Conservation (phyloP, 169 alveolate species). For the Plasmodium coatneyi region DNA sequence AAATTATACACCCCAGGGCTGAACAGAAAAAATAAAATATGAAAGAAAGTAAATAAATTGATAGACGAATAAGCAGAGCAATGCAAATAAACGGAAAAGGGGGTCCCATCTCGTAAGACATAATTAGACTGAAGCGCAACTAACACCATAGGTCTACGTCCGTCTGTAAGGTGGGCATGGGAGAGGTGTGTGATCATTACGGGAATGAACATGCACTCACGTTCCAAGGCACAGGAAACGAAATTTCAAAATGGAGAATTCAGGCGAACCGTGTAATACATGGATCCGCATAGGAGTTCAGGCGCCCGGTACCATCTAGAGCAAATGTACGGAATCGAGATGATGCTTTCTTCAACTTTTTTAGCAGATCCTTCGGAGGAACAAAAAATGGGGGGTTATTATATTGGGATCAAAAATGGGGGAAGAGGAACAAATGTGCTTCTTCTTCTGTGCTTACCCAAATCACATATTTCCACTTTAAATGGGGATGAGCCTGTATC, state of each 20-base stretch:
- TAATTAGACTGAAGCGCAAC: neutral
- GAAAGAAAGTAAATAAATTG: neutral
- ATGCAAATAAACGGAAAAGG: neutral
- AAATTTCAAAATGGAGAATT: neutral
- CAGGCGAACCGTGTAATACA: conserved; percentile 76
- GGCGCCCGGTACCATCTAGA: conserved; percentile 87
- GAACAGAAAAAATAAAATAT: neutral
- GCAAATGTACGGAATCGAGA: conserved; percentile 84
- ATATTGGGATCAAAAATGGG: neutral
- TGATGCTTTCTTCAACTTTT: conserved; percentile 54
- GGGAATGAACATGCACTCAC: neutral
- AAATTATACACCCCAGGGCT: conserved; percentile 73
- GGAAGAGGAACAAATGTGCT: conserved; percentile 11
- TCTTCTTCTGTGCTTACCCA: conserved; percentile 57
- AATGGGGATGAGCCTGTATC: conserved; percentile 73
- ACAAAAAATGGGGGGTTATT: neutral
- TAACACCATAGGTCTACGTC: conserved; percentile 75
- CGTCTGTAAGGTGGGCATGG: conserved; percentile 13
- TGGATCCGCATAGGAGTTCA: conserved; percentile 81
- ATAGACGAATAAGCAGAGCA: neutral
- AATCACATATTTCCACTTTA: conserved; percentile 81
- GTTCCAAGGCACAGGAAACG: neutral
- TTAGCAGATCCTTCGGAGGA: conserved; percentile 75
- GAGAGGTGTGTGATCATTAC: neutral
- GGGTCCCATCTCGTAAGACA: neutral